Percentiles rank a stretch among this genome's conserved stretches.
phyloP scores from a whole-genome alignment of 257 asterid genomes.

The Solanum pimpinellifolium region DNA sequence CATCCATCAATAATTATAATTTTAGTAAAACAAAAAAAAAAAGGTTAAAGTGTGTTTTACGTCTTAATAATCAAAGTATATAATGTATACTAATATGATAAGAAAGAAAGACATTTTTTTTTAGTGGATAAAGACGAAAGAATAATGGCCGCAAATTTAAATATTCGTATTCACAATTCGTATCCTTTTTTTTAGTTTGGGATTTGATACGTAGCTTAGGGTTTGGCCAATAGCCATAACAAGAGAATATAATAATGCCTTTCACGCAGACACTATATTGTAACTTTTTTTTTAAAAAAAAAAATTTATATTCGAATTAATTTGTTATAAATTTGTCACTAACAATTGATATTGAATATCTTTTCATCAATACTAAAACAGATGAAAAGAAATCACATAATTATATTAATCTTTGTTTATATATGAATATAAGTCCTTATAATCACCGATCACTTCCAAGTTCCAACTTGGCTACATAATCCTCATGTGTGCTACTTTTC shows the following conservation, averaged over 20 bases:
- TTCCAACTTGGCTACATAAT: too few relatives aligned
- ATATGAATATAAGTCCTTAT: not conserved
- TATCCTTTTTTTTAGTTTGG: not conserved
- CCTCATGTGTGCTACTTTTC: not conserved
- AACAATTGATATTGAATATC: too few relatives aligned
- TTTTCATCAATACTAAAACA: accelerated
- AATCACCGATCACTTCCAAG: accelerated
- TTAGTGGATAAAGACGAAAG: not conserved
- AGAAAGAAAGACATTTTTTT: not conserved
- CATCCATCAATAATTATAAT: not conserved
- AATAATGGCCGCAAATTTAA: constrained; percentile 3
- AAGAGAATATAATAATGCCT: not conserved
- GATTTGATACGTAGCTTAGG: constrained; percentile 5
- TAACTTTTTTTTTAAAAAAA: too few relatives aligned
- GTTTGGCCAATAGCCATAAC: constrained; percentile 11
- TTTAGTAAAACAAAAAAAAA: not conserved
- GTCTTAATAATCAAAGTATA: not conserved
- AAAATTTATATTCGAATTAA: not conserved
- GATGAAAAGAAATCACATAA: too few relatives aligned
- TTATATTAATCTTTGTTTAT: too few relatives aligned
- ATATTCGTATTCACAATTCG: constrained; percentile 3
- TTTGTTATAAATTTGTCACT: not conserved
- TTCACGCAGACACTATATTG: not conserved
- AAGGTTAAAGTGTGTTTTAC: not conserved
- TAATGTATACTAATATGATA: not conserved